Evolutionary conservation across 1,139 yeast genomes (phyloP).

Genomic region (Zygotorulaspora mrakii): DNA sequence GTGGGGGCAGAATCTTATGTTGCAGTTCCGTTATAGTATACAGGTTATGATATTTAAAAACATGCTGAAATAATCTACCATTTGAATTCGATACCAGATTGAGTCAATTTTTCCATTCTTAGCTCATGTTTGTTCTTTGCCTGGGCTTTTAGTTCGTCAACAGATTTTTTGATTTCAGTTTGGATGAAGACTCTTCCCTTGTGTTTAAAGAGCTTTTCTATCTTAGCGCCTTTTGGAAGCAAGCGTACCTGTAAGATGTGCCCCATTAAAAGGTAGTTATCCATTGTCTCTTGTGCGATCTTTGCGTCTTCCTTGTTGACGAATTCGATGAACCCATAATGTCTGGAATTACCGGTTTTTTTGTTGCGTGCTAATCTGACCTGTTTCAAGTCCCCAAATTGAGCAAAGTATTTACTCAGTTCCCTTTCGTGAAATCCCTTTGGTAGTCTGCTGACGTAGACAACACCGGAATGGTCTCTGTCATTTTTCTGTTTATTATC

Average conservation of each 20-base stretch:
- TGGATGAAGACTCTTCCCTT: conserved; percentile 49
- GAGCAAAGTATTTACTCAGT: conserved; percentile 68
- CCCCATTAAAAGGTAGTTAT: conserved; percentile 84
- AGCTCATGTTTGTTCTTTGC: conserved; percentile 35
- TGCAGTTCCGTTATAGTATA: conserved; percentile 4
- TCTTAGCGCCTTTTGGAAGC: conserved; percentile 45
- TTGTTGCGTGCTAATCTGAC: conserved; percentile 83
- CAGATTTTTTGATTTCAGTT: conserved; percentile 44
- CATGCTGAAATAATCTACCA: conserved; percentile 20
- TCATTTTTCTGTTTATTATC: conserved; percentile 16
- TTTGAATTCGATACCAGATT: conserved; percentile 37
- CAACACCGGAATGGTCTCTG: conserved; percentile 51
- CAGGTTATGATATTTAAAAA: neutral
- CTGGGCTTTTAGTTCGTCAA: conserved; percentile 32
- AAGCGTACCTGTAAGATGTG: conserved; percentile 71
- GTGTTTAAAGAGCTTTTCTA: conserved; percentile 58
- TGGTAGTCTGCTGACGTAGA: conserved; percentile 90
- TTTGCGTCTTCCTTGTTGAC: conserved; percentile 70
- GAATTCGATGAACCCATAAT: conserved; percentile 88
- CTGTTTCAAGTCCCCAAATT: conserved; percentile 80
- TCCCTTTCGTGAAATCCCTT: conserved; percentile 87
- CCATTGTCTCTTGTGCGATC: conserved; percentile 92
- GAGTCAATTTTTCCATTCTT: conserved; percentile 35
- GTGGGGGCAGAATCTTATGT: too few species aligned
- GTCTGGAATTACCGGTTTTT: conserved; percentile 87